A percentile compares a stretch with the other conserved stretches of the same genome.
phyloP scores from a whole-genome alignment of 192 early-diverging fungal species.

The Pilobolus umbonatus region DNA sequence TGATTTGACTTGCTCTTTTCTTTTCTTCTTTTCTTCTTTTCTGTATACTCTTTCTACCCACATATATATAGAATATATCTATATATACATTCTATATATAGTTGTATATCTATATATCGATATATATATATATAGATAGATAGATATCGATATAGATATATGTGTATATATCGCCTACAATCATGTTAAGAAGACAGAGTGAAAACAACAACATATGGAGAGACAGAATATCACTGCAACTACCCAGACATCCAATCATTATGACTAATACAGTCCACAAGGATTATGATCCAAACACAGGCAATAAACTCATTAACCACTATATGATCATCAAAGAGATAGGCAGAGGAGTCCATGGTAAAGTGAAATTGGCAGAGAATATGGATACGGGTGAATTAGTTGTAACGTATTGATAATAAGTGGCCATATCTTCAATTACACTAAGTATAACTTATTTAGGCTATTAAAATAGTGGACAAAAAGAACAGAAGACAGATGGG shows the following conservation, averaged over 20 bases:
- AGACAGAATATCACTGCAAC: no score
- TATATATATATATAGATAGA: background rate
- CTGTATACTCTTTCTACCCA: no score
- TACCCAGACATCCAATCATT: no score
- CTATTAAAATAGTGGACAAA: slow-evolving; percentile 72
- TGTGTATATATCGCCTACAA: background rate
- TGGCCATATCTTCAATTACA: background rate
- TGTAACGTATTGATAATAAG: slow-evolving; percentile 41
- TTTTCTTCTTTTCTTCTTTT: no score
- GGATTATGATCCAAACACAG: slow-evolving; percentile 79
- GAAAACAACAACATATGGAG: no score
- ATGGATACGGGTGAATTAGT: slow-evolving; percentile 70
- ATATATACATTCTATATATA: no score
- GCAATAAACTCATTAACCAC: slow-evolving; percentile 94
- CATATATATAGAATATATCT: no score
- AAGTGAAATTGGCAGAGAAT: slow-evolving; percentile 88
- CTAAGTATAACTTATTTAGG: slow-evolving; percentile 33
- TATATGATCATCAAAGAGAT: slow-evolving; percentile 90
- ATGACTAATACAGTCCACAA: slow-evolving; percentile 60
- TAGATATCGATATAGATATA: background rate
- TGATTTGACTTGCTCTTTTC: no score
- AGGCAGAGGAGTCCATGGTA: slow-evolving; percentile 93
- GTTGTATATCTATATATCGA: no score
- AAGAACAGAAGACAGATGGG: slow-evolving; percentile 43
- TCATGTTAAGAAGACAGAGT: background rate